Evolutionary conservation across 2,329 filamentous ascomycete genomes (phyloP).

Genomic region (Cercospora zeina): DNA sequence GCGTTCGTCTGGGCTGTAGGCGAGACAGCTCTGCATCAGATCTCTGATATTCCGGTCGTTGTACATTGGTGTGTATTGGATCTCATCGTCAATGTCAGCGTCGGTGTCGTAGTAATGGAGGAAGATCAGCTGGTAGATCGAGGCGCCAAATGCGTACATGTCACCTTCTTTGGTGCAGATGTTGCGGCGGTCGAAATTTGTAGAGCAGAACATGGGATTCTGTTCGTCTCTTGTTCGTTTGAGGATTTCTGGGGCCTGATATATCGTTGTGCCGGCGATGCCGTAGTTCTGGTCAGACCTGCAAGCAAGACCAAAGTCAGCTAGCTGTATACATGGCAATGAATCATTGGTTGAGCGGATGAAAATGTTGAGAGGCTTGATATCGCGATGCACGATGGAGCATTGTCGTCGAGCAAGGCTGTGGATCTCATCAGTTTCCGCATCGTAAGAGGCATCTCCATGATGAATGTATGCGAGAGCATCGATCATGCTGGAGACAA

Average conservation of each 20-base stretch:
- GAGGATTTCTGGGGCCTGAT: slow-evolving; percentile 25
- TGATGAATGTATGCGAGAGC: slow-evolving; percentile 35
- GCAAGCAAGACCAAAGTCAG: slow-evolving; percentile 20
- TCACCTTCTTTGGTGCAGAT: slow-evolving; percentile 30
- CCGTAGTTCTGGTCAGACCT: slow-evolving; percentile 13
- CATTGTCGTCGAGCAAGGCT: slow-evolving; percentile 12
- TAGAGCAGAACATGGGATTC: slow-evolving; percentile 18
- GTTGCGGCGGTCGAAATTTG: neutral
- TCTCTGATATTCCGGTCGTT: slow-evolving; percentile 7
- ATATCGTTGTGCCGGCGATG: slow-evolving; percentile 13
- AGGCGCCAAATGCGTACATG: slow-evolving; percentile 33
- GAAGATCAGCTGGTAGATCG: slow-evolving; percentile 29
- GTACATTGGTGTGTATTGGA: neutral
- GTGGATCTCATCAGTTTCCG: neutral
- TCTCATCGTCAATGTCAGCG: slow-evolving; percentile 9
- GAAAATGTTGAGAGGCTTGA: slow-evolving; percentile 23
- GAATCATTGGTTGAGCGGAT: slow-evolving; percentile 15
- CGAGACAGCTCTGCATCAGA: slow-evolving; percentile 14
- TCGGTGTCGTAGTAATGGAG: neutral
- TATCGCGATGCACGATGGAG: slow-evolving; percentile 20
- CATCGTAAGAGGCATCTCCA: slow-evolving; percentile 22
- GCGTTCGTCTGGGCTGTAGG: slow-evolving; percentile 4
- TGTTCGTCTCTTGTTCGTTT: slow-evolving; percentile 31
- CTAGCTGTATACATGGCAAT: slow-evolving; percentile 14
- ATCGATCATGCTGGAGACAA: slow-evolving; percentile 32